These are phyloP conservation scores for Fonsecaea nubica DNA, from an alignment of 2,329 filamentous ascomycete genomes.

Conservation along the genomic window DNA sequence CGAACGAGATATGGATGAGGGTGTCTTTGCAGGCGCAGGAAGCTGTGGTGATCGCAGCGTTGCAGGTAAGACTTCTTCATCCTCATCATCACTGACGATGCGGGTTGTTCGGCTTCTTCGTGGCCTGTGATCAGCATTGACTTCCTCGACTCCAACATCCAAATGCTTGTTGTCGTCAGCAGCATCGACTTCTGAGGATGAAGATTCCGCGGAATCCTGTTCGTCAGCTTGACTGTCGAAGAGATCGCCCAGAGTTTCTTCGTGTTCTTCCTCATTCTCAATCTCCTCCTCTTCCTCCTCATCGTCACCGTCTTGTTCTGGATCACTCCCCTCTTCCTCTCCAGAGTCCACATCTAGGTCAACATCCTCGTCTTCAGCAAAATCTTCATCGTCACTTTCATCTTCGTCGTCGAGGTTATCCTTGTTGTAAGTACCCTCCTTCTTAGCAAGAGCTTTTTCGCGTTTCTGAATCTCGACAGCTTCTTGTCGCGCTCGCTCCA, in stretches of 20 bases:
- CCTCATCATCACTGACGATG: constrained; percentile 72
- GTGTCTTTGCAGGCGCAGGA: constrained; percentile 49
- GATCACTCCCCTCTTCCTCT: constrained; percentile 43
- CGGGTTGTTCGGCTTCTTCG: constrained; percentile 60
- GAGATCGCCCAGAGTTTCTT: constrained; percentile 37
- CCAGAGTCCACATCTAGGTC: constrained; percentile 53
- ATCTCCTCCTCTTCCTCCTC: constrained; percentile 38
- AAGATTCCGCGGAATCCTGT: constrained; percentile 48
- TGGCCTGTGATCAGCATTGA: constrained; percentile 42
- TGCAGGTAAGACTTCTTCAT: constrained; percentile 54
- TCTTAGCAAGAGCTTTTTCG: constrained; percentile 76
- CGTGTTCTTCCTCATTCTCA: constrained; percentile 37
- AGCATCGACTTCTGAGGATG: constrained; percentile 38
- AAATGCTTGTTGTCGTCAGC: constrained; percentile 42
- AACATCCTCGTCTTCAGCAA: constrained; percentile 51
- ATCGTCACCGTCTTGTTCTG: constrained; percentile 46
- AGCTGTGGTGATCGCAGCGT: constrained; percentile 36
- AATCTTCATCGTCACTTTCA: constrained; percentile 62
- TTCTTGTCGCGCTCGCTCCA: constrained; percentile 82
- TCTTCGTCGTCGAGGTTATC: constrained; percentile 60
- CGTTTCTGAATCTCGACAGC: constrained; percentile 77
- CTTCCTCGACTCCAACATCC: constrained; percentile 53
- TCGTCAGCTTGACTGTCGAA: constrained; percentile 49
- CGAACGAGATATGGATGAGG: constrained; percentile 70
- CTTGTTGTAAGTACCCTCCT: constrained; percentile 58